Percentiles rank a stretch among this genome's conserved stretches.
These are phyloP conservation scores for Pleurotus cornucopiae DNA, from an alignment of 768 basidiomycete species.

Conservation along the genomic window DNA sequence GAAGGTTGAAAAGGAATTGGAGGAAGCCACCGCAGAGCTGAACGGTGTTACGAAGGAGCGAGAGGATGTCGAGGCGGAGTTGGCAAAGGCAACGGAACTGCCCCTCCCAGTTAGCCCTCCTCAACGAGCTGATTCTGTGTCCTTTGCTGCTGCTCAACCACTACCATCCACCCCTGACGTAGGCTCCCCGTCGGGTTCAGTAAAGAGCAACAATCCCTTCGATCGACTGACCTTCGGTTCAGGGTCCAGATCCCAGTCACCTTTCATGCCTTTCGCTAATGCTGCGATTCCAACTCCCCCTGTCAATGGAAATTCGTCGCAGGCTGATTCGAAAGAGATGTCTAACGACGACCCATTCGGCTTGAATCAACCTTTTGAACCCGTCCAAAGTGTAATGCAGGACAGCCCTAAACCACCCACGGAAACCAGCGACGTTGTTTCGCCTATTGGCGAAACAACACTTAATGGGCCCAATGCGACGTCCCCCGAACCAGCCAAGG, in stretches of 20 bases:
- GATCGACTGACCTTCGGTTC: slow-evolving; percentile 58
- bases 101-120: slow-evolving; percentile 12
- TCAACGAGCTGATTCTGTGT: slow-evolving; percentile 39
- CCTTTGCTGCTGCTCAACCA: slow-evolving; percentile 66
- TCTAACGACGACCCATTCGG: slow-evolving; percentile 47
- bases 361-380: slow-evolving; percentile 32
- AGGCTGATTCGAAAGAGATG: slow-evolving; percentile 3
- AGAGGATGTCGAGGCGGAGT: slow-evolving; percentile 49
- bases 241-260: slow-evolving; percentile 53
- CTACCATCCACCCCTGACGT: slow-evolving; percentile 69
- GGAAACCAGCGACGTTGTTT: slow-evolving; percentile 7
- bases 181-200: slow-evolving; percentile 43
- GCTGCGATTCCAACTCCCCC: slow-evolving; percentile 33
- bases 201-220: slow-evolving; percentile 91
- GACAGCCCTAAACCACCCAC: slow-evolving; percentile 14
- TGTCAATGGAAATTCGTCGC: slow-evolving; percentile 17
- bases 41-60: slow-evolving; percentile 50
- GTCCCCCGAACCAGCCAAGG: slow-evolving; percentile 10
- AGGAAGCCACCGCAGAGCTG: slow-evolving; percentile 57
- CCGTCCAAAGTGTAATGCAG: slow-evolving; percentile 12
- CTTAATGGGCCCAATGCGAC: slow-evolving; percentile 12
- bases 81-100: slow-evolving; percentile 27
- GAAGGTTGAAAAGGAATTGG: slow-evolving; percentile 67
- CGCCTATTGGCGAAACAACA: slow-evolving; percentile 15
- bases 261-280: slow-evolving; percentile 50